Percentiles rank a stretch among this genome's conserved stretches.
Conservation (phyloP, 768 basidiomycete species). For the Lyophyllum shimeji region DNA sequence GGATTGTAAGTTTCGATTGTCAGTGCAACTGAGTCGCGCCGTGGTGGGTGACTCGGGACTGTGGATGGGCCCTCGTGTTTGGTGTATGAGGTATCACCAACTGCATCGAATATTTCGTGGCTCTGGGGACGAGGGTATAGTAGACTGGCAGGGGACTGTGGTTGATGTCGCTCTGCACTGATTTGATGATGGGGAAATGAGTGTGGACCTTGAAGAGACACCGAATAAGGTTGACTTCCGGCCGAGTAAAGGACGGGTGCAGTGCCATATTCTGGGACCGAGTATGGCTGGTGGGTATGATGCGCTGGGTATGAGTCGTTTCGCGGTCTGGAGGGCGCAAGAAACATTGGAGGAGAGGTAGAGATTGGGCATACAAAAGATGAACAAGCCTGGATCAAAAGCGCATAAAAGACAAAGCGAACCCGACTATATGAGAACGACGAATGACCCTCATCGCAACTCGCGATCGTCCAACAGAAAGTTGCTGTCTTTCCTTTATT, state of each 20-base stretch:
- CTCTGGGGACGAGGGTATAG: slow-evolving; percentile 4
- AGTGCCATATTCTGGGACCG: background rate
- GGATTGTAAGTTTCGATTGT: slow-evolving; percentile 6
- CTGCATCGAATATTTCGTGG: background rate
- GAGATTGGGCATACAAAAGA: background rate
- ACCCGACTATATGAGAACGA: background rate
- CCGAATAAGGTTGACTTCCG: background rate
- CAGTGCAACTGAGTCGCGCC: slow-evolving; percentile 5
- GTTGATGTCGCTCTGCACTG: slow-evolving; percentile 5
- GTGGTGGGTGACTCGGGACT: background rate
- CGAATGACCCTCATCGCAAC: background rate
- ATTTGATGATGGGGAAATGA: slow-evolving; percentile 5
- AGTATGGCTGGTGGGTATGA: slow-evolving; percentile 1
- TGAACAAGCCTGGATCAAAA: background rate
- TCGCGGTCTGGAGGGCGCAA: slow-evolving; percentile 5
- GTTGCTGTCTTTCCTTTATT: slow-evolving; percentile 20
- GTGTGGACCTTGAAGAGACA: slow-evolving; percentile 5
- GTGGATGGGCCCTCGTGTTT: background rate
- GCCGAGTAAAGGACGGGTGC: background rate
- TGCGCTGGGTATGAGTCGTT: background rate
- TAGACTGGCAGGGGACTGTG: background rate
- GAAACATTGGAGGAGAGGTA: slow-evolving; percentile 6
- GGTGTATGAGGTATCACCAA: background rate
- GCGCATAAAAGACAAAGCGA: slow-evolving; percentile 2
- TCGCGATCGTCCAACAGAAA: background rate